Evolutionary conservation across 228 moss, liverwort and hornwort genomes (phyloP), one percentile per base, ranked within the genome.

Genomic region (Sphagnum fallax): DNA sequence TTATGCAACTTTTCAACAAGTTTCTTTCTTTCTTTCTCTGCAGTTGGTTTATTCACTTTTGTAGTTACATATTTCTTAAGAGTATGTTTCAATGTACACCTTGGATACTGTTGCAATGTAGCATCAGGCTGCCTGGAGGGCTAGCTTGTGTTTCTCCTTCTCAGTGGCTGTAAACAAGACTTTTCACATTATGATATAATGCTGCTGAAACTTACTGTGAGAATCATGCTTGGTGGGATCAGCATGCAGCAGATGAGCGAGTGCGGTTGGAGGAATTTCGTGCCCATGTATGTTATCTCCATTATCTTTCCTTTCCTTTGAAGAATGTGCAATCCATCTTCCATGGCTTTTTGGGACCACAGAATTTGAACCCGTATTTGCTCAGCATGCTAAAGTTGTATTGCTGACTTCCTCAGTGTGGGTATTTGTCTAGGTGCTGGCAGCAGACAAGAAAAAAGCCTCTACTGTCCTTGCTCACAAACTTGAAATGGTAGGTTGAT

Each of bases 221-320:
- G 32, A 32, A 32, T 32, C 32, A 32, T 32, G 32, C 32, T 32
- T 32, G 32, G 32, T 32, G 32, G 52, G 65, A 78, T 71, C 87
- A 98, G 98, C 98, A 98, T 87, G 98, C 98, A 60, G 98, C 94
- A 75, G 98, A 98, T 88, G 98, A 98, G 69, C 90, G 94, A 50
- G 87, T 98, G 32, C 91, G 82, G 67, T 72, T 98, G 85, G 98
- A 98, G 83, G 93, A 90, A 76, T 78, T 98, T 52, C 91, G 98
- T 18, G 72, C 83, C 18, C 82, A 85, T 71, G 98, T 98, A 88
- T 14, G 69, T 6, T 64, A 8, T 53, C 32, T 32, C 32, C 32
- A 32, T 32, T 32, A 32, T 32, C 8, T 18, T 62, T 12, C 64
- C 48, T 63, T 12, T 75, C 8, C 63, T 65, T 0, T 65, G 10